These are phyloP conservation scores for Lachancea kluyveri DNA, from an alignment of 805 yeast genomes.

Conservation along the genomic window DNA sequence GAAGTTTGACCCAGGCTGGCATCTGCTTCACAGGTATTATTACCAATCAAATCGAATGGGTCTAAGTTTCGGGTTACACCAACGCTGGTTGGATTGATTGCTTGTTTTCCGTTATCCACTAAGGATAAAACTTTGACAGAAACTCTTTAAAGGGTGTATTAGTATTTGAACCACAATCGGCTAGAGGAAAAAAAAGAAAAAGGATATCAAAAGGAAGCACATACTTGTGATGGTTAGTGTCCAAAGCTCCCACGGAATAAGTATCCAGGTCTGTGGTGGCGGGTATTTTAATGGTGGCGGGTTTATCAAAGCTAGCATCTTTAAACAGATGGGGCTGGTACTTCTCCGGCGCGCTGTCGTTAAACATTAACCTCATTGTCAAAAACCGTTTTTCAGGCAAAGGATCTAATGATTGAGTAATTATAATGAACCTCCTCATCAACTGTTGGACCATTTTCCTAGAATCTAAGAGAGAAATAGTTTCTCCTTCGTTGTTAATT, in stretches of 20 bases:
- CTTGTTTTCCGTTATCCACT: constrained; percentile 5
- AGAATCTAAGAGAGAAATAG: constrained; percentile 31
- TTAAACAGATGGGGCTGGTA: constrained; percentile 46
- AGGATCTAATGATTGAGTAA: constrained; percentile 49
- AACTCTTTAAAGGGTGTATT: constrained; percentile 10
- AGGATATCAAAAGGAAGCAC: neutral
- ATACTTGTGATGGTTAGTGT: constrained; percentile 29
- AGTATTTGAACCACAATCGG: neutral
- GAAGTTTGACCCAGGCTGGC: neutral
- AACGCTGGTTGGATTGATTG: constrained; percentile 1
- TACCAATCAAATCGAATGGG: constrained; percentile 24
- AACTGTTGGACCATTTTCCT: constrained; percentile 42
- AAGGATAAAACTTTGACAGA: constrained; percentile 28
- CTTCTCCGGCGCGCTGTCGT: constrained; percentile 39
- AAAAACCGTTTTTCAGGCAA: constrained; percentile 43
- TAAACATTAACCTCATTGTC: constrained; percentile 44
- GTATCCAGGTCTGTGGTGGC: constrained; percentile 13
- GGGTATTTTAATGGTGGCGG: constrained; percentile 32
- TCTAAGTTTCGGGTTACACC: constrained; percentile 13
- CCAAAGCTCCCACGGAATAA: constrained; percentile 27
- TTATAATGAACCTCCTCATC: constrained; percentile 44
- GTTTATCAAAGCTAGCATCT: constrained; percentile 35
- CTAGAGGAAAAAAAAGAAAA: neutral
- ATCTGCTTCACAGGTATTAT: neutral
- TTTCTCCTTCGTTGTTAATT: constrained; percentile 14